A percentile compares a stretch with the other conserved stretches of the same genome.
Evolutionary conservation across 495 filamentous ascomycete genomes (phyloP).

Genomic region (Penicillium egyptiacum): DNA sequence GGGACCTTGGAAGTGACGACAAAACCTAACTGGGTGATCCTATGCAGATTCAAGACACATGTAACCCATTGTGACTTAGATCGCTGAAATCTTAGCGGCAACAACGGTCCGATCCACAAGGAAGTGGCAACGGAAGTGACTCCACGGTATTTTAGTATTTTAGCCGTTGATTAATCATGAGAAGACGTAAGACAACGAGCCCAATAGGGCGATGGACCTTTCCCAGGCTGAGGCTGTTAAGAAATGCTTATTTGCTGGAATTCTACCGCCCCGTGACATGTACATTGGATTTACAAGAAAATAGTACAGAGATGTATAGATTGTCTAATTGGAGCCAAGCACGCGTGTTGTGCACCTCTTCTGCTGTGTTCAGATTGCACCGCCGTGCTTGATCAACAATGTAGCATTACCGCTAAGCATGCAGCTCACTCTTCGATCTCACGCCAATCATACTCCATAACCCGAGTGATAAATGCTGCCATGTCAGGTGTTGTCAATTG

Average conservation of each 20-base stretch:
- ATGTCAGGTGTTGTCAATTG: conserved; percentile 66
- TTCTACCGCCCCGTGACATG: not conserved
- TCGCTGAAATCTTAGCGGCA: not conserved
- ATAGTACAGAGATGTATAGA: not conserved
- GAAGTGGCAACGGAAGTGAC: not conserved
- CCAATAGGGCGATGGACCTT: not conserved
- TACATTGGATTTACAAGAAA: not conserved
- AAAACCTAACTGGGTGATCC: not conserved
- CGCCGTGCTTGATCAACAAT: not conserved
- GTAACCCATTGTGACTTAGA: not conserved
- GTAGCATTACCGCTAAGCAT: not conserved
- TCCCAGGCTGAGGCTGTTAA: not conserved
- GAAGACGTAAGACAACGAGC: not conserved
- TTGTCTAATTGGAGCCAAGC: not conserved
- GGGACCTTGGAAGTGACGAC: too few species aligned
- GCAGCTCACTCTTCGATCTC: conserved; percentile 54
- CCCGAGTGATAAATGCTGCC: conserved; percentile 64
- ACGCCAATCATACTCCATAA: conserved; percentile 71
- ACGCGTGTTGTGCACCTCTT: too few species aligned
- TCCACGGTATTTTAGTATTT: too few species aligned
- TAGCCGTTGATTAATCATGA: not conserved
- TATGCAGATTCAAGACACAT: not conserved
- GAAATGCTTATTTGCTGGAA: not conserved
- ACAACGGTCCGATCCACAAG: not conserved
- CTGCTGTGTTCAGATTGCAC: not conserved